Percentiles rank a stretch among this genome's conserved stretches.
These are phyloP conservation scores for Arthrinium phaeospermum DNA, from an alignment of 2,329 filamentous ascomycete species.

Conservation along the genomic window DNA sequence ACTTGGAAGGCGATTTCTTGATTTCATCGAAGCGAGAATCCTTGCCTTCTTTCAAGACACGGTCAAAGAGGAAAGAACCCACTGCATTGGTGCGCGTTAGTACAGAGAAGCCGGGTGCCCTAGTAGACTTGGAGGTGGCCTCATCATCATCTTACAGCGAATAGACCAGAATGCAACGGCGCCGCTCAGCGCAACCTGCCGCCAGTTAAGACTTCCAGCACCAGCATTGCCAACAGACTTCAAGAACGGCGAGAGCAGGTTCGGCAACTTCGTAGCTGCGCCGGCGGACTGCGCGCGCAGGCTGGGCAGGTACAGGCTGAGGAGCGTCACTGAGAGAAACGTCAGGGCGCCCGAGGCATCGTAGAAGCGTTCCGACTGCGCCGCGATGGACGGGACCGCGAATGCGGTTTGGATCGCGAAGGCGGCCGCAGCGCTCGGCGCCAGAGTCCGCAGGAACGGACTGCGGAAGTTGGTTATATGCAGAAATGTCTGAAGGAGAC, in stretches of 20 bases:
- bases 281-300: conserved; percentile 60
- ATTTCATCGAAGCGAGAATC: conserved; percentile 58
- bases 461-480: conserved; percentile 65
- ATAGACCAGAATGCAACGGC: conserved; percentile 62
- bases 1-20: conserved; percentile 42
- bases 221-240: conserved; percentile 38
- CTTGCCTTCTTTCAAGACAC: conserved; percentile 63
- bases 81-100: conserved; percentile 47
- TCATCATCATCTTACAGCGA: conserved; percentile 48
- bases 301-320: conserved; percentile 66
- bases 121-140: background rate
- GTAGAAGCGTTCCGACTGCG: conserved; percentile 70
- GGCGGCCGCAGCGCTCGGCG: conserved; percentile 66
- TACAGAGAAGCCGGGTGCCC: background rate
- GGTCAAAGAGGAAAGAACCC: conserved; percentile 67
- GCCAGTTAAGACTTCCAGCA: conserved; percentile 62
- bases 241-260: conserved; percentile 50
- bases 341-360: conserved; percentile 71
- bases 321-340: conserved; percentile 67
- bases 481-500: conserved; percentile 55
- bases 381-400: conserved; percentile 65
- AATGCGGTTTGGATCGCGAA: conserved; percentile 68
- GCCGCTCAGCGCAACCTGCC: conserved; percentile 50
- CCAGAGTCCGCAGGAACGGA: conserved; percentile 66
- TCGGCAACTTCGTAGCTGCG: conserved; percentile 47